Conservation (phyloP, 176 grass and related monocot genomes). For the Tillandsia leiboldiana region DNA sequence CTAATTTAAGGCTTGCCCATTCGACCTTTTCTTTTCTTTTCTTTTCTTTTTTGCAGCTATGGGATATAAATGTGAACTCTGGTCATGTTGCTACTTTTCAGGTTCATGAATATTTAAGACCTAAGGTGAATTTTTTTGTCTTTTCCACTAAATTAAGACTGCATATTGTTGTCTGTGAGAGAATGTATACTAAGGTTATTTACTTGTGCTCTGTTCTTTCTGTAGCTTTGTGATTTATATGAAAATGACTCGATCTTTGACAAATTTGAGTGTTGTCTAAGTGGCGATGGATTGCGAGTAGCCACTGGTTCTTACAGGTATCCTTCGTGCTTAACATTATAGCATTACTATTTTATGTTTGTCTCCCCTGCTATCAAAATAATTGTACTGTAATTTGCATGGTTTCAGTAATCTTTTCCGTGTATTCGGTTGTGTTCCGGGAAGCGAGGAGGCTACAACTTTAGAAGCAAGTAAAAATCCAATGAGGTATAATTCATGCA, state of each 20-base stretch:
- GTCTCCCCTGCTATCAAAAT: conserved; percentile 17
- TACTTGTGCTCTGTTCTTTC: conserved; percentile 3
- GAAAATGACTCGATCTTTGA: conserved; percentile 99
- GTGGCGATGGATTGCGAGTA: conserved; percentile 75
- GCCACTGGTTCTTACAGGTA: conserved; percentile 99
- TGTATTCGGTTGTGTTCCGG: conserved; percentile 51
- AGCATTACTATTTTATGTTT: neutral
- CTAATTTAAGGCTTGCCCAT: neutral
- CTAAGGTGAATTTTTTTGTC: conserved; percentile 59
- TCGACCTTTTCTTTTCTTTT: neutral
- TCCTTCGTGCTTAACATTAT: conserved; percentile 3
- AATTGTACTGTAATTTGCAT: conserved; percentile 20
- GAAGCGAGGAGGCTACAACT: conserved; percentile 59
- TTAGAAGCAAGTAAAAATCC: conserved; percentile 92
- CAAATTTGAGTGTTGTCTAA: conserved; percentile 97
- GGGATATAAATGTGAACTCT: conserved; percentile 93
- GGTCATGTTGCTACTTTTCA: conserved; percentile 81
- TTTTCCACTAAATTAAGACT: neutral
- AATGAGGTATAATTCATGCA: conserved; percentile 50
- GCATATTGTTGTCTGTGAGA: neutral
- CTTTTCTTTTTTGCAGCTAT: conserved; percentile 50
- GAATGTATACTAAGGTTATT: conserved; percentile 2
- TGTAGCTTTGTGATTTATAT: conserved; percentile 95
- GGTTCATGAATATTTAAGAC: conserved; percentile 93
- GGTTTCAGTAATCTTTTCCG: conserved; percentile 73